These are phyloP conservation scores for Fusarium sp. DNA, from an alignment of 2,329 filamentous ascomycete species.

Conservation along the genomic window DNA sequence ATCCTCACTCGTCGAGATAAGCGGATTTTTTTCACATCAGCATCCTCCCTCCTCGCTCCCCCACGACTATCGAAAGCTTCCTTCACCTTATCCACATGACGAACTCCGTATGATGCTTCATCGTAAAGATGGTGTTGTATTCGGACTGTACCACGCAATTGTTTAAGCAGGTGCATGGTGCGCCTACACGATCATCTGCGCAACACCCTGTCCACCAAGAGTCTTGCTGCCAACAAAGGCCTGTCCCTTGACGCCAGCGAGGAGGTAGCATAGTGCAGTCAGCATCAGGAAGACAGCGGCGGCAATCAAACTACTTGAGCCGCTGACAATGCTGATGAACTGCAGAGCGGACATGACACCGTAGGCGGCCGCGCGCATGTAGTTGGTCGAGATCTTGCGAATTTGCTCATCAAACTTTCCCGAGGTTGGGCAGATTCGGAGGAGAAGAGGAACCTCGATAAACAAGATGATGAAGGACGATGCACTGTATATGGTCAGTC, in stretches of 20 bases:
- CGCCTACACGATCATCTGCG: slow-evolving; percentile 93
- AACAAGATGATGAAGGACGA: slow-evolving; percentile 82
- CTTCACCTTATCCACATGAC: neutral
- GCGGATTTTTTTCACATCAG: slow-evolving; percentile 26
- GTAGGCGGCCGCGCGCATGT: slow-evolving; percentile 94
- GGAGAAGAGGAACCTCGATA: slow-evolving; percentile 90
- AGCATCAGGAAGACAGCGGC: slow-evolving; percentile 84
- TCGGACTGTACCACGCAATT: slow-evolving; percentile 3
- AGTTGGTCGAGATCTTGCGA: slow-evolving; percentile 94
- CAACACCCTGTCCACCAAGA: slow-evolving; percentile 90
- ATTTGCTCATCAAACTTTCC: slow-evolving; percentile 88
- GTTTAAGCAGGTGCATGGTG: neutral
- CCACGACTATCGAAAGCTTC: neutral
- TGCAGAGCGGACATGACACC: slow-evolving; percentile 82
- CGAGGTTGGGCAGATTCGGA: slow-evolving; percentile 97
- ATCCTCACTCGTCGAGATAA: slow-evolving; percentile 43
- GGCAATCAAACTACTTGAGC: slow-evolving; percentile 81
- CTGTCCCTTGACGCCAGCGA: slow-evolving; percentile 85
- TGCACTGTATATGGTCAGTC: slow-evolving; percentile 59
- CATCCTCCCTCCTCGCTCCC: slow-evolving; percentile 2
- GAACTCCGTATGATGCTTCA: neutral
- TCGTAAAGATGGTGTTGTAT: neutral
- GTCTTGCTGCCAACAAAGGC: slow-evolving; percentile 95
- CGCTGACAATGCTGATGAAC: slow-evolving; percentile 80
- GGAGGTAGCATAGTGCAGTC: slow-evolving; percentile 82